Conservation (phyloP, 371 early-diverging fungal species). For the Apophysomyces sp. region DNA sequence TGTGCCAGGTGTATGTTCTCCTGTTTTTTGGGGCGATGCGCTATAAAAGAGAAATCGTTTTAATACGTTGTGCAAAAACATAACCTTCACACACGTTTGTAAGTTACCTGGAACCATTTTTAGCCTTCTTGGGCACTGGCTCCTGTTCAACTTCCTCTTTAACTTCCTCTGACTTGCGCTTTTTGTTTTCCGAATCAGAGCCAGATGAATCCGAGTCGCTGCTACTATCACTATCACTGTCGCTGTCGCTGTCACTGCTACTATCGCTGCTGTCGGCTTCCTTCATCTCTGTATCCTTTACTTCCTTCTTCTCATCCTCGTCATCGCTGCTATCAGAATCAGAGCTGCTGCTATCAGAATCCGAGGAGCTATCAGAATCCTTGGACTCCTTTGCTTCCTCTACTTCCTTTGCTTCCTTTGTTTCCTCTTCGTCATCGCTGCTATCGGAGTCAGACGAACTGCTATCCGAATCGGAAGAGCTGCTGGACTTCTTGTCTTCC, state of each 20-base stretch:
- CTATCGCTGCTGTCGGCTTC: conserved; percentile 6
- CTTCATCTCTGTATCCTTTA: neutral
- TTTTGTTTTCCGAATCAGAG: conserved; percentile 11
- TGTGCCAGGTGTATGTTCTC: conserved; percentile 42
- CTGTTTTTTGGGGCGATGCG: neutral
- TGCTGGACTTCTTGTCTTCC: neutral
- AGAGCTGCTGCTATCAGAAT: conserved; percentile 20
- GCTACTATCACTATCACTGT: conserved; percentile 10
- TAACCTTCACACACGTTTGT: conserved; percentile 14
- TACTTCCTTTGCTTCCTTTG: conserved; percentile 12
- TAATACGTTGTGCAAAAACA: conserved; percentile 11
- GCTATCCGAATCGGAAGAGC: conserved; percentile 12
- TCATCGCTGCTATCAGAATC: conserved; percentile 10
- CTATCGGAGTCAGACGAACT: conserved; percentile 19
- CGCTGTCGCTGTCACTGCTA: neutral
- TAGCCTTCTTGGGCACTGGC: conserved; percentile 26
- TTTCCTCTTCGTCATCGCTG: conserved; percentile 13
- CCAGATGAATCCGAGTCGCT: neutral
- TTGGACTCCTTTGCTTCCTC: conserved; percentile 12
- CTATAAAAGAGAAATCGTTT: neutral
- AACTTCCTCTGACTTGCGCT: conserved; percentile 33
- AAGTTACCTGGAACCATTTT: conserved; percentile 1
- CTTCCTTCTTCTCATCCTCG: conserved; percentile 11
- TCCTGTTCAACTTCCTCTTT: conserved; percentile 14
- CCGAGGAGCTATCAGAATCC: conserved; percentile 10